Base-by-base conservation (phyloP, 495 filamentous ascomycete species). In the Trichoderma asperelloides region DNA sequence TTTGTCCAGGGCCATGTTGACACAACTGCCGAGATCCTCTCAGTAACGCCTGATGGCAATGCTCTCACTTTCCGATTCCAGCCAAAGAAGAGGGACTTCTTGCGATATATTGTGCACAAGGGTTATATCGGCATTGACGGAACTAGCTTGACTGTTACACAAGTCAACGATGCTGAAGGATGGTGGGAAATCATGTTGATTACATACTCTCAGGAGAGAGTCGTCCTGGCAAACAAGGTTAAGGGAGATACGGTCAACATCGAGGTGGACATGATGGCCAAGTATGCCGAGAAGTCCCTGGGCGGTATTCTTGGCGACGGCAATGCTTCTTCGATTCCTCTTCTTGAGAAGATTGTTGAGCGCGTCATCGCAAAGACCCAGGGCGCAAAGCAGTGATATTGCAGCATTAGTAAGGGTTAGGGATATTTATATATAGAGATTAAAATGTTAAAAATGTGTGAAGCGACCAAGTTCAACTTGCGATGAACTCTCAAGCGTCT, bases 101-200 rank as follows among this genome's bases (percentile, higher is more conserved):
- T 98, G 76, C 79, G 86, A 62, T 97, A 96, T 73, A 82, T 99
- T 25, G 93, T 99, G 2, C 90, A 95, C 82, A 99, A 99, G 84
- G 96, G 96, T 23, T 99, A 92, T 76, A 87, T 99, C 39, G 91
- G 92, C 51, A 82, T 99, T 57, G 96, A 99, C 76, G 96, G 96
- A n/a, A 92, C 95, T 39, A 97, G 93, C 73, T 78, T 99, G 81
- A 99, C 96, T 0, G 84, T 99, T 1, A 96, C 93, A 7, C 78
- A 82, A 70, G 95, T 98, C 2, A 79, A 92, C 72, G 90, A 90
- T 43, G 78, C 70, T 39, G 89, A 88, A 69, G 89, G 87, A 9
- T 97, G 90, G 88, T 98, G 90, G 86, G 95, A 98, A 85, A 89
- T 99, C 12, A 99, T 99, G 96, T 80, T 99, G 57, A 96, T 99